These are phyloP conservation scores for Blastobotrys robertii DNA, from an alignment of 805 yeast species.

Conservation along the genomic window DNA sequence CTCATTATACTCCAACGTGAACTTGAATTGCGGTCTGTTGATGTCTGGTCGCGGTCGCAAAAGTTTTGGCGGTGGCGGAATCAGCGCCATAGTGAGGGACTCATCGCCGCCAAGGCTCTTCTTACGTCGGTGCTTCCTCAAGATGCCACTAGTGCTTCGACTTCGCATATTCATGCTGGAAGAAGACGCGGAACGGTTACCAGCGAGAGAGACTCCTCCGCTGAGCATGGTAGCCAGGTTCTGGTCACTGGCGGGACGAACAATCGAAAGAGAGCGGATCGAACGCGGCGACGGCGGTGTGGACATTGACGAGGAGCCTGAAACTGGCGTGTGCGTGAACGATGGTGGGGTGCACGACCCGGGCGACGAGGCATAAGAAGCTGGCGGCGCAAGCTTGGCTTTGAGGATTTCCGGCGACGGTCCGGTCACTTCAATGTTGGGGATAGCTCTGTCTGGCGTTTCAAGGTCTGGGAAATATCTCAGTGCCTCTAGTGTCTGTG, in stretches of 20 bases:
- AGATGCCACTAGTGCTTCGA: background rate
- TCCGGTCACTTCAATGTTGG: too few relatives aligned
- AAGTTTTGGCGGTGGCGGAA: conserved; percentile 25
- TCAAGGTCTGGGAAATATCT: too few relatives aligned
- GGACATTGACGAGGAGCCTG: conserved; percentile 5
- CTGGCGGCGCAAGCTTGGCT: background rate
- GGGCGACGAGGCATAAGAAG: background rate
- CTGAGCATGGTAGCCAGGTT: too few relatives aligned
- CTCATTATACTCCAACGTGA: conserved; percentile 19
- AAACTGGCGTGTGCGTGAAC: conserved; percentile 5
- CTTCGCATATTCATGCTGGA: background rate
- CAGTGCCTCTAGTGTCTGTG: too few relatives aligned
- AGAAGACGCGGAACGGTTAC: too few relatives aligned
- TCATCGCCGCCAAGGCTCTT: background rate
- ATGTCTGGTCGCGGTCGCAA: conserved; percentile 24
- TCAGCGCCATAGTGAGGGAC: conserved; percentile 14
- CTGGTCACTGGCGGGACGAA: too few relatives aligned
- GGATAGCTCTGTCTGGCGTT: too few relatives aligned
- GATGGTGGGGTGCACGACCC: conserved; percentile 4
- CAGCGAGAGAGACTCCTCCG: too few relatives aligned
- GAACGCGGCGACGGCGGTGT: conserved; percentile 7
- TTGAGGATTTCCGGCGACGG: too few relatives aligned
- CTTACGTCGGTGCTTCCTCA: background rate
- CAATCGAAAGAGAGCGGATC: background rate
- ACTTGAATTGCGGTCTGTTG: conserved; percentile 21